Evolutionary conservation across 225 moss, liverwort and hornwort genomes (phyloP).

Genomic region (Pseudisothecium myosuroides): DNA sequence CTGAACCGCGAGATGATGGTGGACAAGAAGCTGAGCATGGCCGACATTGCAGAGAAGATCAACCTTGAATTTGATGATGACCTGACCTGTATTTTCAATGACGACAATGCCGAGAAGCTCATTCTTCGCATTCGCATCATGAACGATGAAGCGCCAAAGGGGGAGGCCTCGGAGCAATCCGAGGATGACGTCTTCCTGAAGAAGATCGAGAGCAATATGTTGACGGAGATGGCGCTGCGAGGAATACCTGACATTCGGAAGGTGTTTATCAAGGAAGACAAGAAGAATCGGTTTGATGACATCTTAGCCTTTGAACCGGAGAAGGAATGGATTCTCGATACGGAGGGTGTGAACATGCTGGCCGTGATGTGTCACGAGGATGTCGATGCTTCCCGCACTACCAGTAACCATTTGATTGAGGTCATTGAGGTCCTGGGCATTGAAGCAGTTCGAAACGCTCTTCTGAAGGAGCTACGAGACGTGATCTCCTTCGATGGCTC

Average conservation of each 20-base stretch:
- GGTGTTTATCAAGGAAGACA: constrained; percentile 91
- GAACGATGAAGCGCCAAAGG: constrained; percentile 96
- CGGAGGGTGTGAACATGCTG: constrained; percentile 98
- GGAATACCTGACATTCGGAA: constrained; percentile 96
- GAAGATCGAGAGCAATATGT: constrained; percentile 99
- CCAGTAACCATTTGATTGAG: constrained; percentile 97
- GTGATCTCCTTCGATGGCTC: constrained; percentile 97
- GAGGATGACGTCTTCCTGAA: constrained; percentile 98
- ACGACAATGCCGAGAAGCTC: constrained; percentile 97
- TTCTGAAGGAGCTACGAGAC: constrained; percentile 86
- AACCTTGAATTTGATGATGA: constrained; percentile 96
- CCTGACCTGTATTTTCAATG: constrained; percentile 91
- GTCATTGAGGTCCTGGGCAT: constrained; percentile 97
- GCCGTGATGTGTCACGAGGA: constrained; percentile 99
- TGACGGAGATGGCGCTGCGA: constrained; percentile 94
- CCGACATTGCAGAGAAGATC: constrained; percentile 97
- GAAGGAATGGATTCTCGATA: constrained; percentile 96
- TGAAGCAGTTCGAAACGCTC: constrained; percentile 89
- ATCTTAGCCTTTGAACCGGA: constrained; percentile 75
- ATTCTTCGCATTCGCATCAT: constrained; percentile 95
- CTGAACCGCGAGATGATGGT: constrained; percentile 99
- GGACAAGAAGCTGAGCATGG: constrained; percentile 97
- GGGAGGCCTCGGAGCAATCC: constrained; percentile 79
- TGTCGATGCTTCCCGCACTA: constrained; percentile 92
- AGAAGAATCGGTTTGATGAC: constrained; percentile 87